A percentile compares a stretch with the other conserved stretches of the same genome.
Evolutionary conservation across 164 flowering plant genomes (phyloP).

Genomic region (Malania oleifera): DNA sequence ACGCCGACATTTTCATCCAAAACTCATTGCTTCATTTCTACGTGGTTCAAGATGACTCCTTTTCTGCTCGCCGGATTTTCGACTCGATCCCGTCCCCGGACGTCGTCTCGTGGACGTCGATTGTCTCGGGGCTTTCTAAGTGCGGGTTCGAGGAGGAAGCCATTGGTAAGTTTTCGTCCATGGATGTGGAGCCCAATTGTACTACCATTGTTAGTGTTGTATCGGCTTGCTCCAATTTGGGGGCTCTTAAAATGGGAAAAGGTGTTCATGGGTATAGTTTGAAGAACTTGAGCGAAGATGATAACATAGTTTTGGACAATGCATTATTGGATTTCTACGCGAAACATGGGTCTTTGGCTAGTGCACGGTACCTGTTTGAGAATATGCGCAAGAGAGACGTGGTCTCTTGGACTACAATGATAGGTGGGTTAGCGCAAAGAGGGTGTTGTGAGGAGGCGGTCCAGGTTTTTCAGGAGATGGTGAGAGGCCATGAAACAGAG

Average conservation of each 20-base stretch:
- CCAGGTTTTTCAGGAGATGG: constrained; percentile 18
- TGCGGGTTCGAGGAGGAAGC: constrained; percentile 26
- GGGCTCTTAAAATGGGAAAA: constrained; percentile 18
- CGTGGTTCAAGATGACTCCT: constrained; percentile 7
- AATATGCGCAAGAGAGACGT: constrained; percentile 29
- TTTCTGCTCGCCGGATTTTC: constrained; percentile 17
- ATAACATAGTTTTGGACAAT: constrained; percentile 19
- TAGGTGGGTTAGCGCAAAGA: constrained; percentile 29
- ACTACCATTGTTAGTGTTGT: constrained; percentile 21
- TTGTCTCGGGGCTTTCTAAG: constrained; percentile 32
- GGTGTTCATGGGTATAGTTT: constrained; percentile 22
- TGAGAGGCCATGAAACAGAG: constrained; percentile 11
- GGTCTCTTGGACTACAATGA: constrained; percentile 39
- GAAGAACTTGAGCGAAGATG: constrained; percentile 9
- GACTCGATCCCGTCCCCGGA: constrained; percentile 17
- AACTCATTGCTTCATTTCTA: constrained; percentile 29
- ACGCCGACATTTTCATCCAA: constrained; percentile 20
- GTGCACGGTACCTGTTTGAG: constrained; percentile 19
- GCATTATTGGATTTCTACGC: constrained; percentile 24
- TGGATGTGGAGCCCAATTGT: constrained; percentile 30
- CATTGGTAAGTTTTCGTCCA: constrained; percentile 18
- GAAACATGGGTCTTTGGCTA: constrained; percentile 17
- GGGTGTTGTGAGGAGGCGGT: constrained; percentile 25
- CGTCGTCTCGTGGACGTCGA: constrained; percentile 35
- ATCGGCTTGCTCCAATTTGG: constrained; percentile 23